A percentile compares a stretch with the other conserved stretches of the same genome.
Conservation (phyloP, 176 grass and related monocot genomes). For the Avena eriantha region DNA sequence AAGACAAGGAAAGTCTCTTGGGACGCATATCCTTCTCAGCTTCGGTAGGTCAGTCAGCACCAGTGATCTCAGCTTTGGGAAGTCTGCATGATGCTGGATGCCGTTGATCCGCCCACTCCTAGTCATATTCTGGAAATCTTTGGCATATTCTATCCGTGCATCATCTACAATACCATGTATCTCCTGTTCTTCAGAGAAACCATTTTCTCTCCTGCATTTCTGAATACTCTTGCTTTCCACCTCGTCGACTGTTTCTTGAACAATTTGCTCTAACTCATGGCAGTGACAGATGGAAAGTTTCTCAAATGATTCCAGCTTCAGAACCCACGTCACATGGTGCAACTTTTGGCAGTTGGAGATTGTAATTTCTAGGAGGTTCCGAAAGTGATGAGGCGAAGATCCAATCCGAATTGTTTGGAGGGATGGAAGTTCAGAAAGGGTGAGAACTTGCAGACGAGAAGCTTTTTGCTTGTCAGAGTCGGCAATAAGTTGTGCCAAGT, state of each 20-base stretch:
- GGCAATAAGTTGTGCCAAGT: constrained; percentile 50
- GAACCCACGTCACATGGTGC: constrained; percentile 52
- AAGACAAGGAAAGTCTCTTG: constrained; percentile 60
- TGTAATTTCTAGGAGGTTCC: constrained; percentile 60
- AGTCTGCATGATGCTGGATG: constrained; percentile 12
- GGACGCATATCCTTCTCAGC: constrained; percentile 54
- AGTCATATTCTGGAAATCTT: constrained; percentile 8
- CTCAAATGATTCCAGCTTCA: constrained; percentile 60
- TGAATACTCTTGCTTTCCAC: constrained; percentile 9
- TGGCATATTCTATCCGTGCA: constrained; percentile 26
- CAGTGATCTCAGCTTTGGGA: constrained; percentile 60
- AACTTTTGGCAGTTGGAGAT: constrained; percentile 57
- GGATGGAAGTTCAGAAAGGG: constrained; percentile 49
- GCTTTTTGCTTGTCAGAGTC: constrained; percentile 33
- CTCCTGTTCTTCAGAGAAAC: constrained; percentile 45
- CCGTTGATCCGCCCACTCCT: constrained; percentile 18
- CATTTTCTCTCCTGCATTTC: constrained; percentile 1
- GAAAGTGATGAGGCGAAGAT: constrained; percentile 46
- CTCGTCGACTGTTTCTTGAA: constrained; percentile 30
- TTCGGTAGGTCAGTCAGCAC: constrained; percentile 53
- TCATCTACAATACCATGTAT: constrained; percentile 45
- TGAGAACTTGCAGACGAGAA: constrained; percentile 56
- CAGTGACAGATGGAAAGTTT: constrained; percentile 59
- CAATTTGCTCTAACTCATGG: constrained; percentile 50
- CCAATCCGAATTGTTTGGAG: constrained; percentile 50